Evolutionary conservation across 108 stramenopile species (phyloP).

Genomic region (Asterionellopsis glacialis): DNA sequence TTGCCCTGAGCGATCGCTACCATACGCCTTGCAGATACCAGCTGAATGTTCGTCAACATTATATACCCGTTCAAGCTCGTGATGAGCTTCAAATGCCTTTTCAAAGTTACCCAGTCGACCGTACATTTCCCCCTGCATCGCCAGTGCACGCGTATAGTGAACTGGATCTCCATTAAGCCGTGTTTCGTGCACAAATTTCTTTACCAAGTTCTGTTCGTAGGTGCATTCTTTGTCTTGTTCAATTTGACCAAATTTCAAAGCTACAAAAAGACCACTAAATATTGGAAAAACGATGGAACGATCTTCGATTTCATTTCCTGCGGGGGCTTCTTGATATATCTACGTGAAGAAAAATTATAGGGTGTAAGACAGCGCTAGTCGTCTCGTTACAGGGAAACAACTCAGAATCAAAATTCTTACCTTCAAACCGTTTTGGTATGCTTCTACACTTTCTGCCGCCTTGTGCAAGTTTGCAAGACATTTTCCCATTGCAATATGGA

Average conservation of each 20-base stretch:
- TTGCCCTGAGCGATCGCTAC: constrained; percentile 52
- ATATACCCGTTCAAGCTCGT: constrained; percentile 18
- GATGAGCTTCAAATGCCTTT: constrained; percentile 37
- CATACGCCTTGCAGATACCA: constrained; percentile 43
- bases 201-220: constrained; percentile 43
- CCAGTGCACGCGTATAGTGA: constrained; percentile 54
- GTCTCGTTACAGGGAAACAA: no score
- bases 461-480: constrained; percentile 5
- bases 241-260: constrained; percentile 46
- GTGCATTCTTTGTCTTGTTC: constrained; percentile 7
- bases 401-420: background rate
- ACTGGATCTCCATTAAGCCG: constrained; percentile 45
- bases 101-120: constrained; percentile 42
- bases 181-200: constrained; percentile 51
- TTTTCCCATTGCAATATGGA: constrained; percentile 5
- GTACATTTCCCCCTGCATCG: constrained; percentile 56
- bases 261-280: constrained; percentile 48
- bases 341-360: background rate
- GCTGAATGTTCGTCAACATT: constrained; percentile 49
- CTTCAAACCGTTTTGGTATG: constrained; percentile 11
- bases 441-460: background rate
- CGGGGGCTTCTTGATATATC: constrained; percentile 20
- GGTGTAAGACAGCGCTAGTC: no score
- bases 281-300: constrained; percentile 58
- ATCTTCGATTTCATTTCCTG: constrained; percentile 22